phyloP scores from a whole-genome alignment of 306 rosid species.

The Glycine latifolia region DNA sequence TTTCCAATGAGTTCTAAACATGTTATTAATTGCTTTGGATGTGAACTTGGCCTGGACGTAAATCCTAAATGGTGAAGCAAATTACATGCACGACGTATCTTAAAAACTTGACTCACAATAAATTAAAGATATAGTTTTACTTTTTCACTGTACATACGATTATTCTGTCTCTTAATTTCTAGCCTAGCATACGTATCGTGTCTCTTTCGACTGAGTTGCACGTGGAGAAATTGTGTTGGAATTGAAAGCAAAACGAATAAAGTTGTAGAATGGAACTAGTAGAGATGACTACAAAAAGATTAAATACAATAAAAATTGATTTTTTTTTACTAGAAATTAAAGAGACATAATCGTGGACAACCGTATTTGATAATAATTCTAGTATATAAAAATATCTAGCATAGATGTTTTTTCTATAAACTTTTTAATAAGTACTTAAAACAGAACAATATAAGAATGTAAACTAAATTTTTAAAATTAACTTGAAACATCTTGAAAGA shows the following conservation, averaged over 20 bases:
- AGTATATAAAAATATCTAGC: no score
- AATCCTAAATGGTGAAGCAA: no score
- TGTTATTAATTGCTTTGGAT: no score
- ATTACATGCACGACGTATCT: no score
- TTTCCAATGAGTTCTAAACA: no score
- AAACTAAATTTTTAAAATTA: no score
- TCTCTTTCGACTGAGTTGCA: background rate
- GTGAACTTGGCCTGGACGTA: no score
- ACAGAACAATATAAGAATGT: background rate
- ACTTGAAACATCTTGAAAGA: slow-evolving; percentile 4
- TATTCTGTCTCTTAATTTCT: background rate
- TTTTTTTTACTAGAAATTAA: background rate
- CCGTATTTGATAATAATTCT: no score
- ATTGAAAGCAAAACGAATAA: background rate
- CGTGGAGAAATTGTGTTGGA: background rate
- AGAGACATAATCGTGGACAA: background rate
- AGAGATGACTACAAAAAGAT: background rate
- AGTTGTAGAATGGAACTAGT: background rate
- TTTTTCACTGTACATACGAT: background rate
- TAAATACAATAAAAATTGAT: background rate
- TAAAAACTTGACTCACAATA: no score
- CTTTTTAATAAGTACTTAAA: background rate
- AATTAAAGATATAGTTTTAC: background rate
- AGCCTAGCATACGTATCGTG: background rate
- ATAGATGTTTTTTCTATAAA: no score